Percentiles rank a stretch among this genome's conserved stretches.
phyloP scores from a whole-genome alignment of 768 basidiomycete genomes.

The Tylopilus rubrobrunneus region DNA sequence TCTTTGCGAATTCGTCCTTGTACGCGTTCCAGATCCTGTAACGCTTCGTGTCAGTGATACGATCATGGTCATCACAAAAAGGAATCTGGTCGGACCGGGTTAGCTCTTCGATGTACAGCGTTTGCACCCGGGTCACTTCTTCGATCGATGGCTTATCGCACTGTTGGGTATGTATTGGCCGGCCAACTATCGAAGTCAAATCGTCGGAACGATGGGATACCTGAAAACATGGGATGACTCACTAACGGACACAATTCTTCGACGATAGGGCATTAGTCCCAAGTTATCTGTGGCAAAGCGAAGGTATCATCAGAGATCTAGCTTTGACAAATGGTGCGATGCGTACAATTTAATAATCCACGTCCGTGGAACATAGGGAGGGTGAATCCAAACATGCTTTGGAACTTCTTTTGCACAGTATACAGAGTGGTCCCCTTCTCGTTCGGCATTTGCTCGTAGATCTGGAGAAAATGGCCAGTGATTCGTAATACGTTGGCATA shows the following conservation, averaged over 20 bases:
- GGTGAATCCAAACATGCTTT: constrained; percentile 91
- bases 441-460: constrained; percentile 96
- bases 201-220: not conserved
- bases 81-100: constrained; percentile 57
- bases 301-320: not conserved
- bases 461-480: constrained; percentile 43
- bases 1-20: constrained; percentile 89
- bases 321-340: not conserved
- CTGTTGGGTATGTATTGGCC: constrained; percentile 77
- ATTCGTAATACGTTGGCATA: not conserved
- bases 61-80: not conserved
- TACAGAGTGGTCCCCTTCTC: constrained; percentile 88
- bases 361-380: constrained; percentile 96
- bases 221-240: constrained; percentile 36
- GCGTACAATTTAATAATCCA: constrained; percentile 88
- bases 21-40: constrained; percentile 92
- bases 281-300: constrained; percentile 58
- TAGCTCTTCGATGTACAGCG: constrained; percentile 87
- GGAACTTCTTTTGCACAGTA: constrained; percentile 85
- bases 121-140: constrained; percentile 74
- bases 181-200: constrained; percentile 58
- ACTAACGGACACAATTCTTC: constrained; percentile 95
- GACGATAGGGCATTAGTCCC: constrained; percentile 93
- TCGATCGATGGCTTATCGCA: constrained; percentile 80
- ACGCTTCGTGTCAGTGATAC: constrained; percentile 1